phyloP scores from a whole-genome alignment of 805 yeast species.

The Saccharomycopsis sp. region DNA sequence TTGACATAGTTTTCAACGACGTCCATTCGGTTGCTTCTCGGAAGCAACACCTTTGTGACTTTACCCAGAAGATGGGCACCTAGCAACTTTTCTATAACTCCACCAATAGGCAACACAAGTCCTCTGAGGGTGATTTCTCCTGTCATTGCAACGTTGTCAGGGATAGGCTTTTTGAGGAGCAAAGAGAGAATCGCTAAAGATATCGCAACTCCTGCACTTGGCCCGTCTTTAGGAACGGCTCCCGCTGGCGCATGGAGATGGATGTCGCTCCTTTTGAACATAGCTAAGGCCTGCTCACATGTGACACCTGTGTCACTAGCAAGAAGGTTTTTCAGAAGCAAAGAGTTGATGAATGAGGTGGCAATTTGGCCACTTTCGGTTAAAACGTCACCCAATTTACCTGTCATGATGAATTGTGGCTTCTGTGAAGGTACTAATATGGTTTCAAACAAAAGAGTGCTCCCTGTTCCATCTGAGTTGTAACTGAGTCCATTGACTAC shows the following conservation, averaged over 20 bases:
- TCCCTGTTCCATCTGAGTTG: conserved; percentile 81
- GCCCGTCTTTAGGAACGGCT: conserved; percentile 52
- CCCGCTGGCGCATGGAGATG: conserved; percentile 71
- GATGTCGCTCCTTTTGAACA: conserved; percentile 50
- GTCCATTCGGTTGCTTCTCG: conserved; percentile 63
- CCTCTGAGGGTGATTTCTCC: conserved; percentile 82
- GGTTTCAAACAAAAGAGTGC: conserved; percentile 72
- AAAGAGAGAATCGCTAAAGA: conserved; percentile 74
- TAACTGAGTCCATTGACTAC: conserved; percentile 85
- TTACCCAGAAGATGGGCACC: conserved; percentile 70
- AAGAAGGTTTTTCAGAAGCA: conserved; percentile 34
- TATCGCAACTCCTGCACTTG: conserved; percentile 57
- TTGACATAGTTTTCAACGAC: conserved; percentile 53
- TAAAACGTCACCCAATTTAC: conserved; percentile 74
- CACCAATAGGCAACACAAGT: conserved; percentile 74
- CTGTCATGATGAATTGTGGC: conserved; percentile 55
- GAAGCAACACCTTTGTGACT: conserved; percentile 56
- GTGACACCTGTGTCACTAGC: conserved; percentile 22
- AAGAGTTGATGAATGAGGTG: conserved; percentile 59
- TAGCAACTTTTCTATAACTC: conserved; percentile 65
- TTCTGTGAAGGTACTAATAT: conserved; percentile 46
- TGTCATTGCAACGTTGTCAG: conserved; percentile 64
- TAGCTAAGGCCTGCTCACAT: conserved; percentile 31
- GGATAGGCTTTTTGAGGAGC: conserved; percentile 50
- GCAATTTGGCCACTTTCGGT: conserved; percentile 80